Base-by-base conservation (phyloP, 2,329 filamentous ascomycete species). In the Huntiella bhutanensis region DNA sequence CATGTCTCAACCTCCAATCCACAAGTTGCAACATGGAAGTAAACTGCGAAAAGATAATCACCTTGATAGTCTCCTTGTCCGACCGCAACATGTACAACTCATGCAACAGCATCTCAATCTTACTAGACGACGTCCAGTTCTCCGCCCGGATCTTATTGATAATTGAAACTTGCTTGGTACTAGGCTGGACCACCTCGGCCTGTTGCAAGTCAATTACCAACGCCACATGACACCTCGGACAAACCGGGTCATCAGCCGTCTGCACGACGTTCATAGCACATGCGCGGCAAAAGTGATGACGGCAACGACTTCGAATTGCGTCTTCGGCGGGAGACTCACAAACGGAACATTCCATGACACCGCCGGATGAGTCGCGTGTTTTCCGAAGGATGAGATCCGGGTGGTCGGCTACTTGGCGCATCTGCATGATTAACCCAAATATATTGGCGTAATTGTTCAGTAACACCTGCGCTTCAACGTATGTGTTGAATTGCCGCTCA, bases 121-220 rank as follows among this genome's bases (percentile, higher is more conserved):
- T 98, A 51, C 87, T 95, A 1, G 86, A 95, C 0, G 85, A 94
- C 0, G 86, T 94, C 91, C 91, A 98, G 56, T 96, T 83, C 59
- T 93, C 84, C 87, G 96, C 95, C 62, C 88, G 85, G 64, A 98
- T 96, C 47, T 91, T 82, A 60, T 96, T 96, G 68, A 96, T 92
- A 60, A 98, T 98, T 1, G 86, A 94, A 11, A 78, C 87, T 64
- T 95, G 95, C 17, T 50, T 50, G 71, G 94, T 95, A 50, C 94
- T 77, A 59, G 88, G 82, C 51, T 95, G 84, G 61, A 95, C 87
- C 46, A 95, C 87, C 54, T 93, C 87, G 0, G 87, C 85, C 62
- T 95, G 87, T 58, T 95, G 88, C 35, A 95, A 76, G 60, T 98
- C 91, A 54, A 98, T 93, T 0, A 77, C 75, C 4, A 98, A 70